Conservation (phyloP, 2,329 filamentous ascomycete species). For the Emmonsiellopsis sp. region DNA sequence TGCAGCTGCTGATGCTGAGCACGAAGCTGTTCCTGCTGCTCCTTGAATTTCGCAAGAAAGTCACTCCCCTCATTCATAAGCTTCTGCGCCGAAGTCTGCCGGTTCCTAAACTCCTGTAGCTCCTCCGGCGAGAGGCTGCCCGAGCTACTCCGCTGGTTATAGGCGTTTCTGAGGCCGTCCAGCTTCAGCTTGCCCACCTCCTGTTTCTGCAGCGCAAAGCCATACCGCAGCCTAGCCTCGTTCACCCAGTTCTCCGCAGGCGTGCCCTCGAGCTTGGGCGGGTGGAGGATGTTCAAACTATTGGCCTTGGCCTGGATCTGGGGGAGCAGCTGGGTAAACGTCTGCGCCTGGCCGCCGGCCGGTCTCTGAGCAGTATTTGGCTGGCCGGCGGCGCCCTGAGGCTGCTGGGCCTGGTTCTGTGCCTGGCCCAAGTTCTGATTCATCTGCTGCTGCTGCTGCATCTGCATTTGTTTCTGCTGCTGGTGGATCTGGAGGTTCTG, state of each 20-base stretch:
- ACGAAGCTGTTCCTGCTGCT: slow-evolving; percentile 38
- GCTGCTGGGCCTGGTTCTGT: slow-evolving; percentile 23
- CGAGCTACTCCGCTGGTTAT: slow-evolving; percentile 26
- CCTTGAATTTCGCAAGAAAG: slow-evolving; percentile 39
- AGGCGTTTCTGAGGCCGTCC: slow-evolving; percentile 31
- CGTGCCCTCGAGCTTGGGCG: slow-evolving; percentile 35
- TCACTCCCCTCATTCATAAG: slow-evolving; percentile 35
- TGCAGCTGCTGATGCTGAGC: slow-evolving; percentile 26
- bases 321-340: slow-evolving; percentile 32
- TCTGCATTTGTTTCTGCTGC: slow-evolving; percentile 22
- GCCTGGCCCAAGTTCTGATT: slow-evolving; percentile 3
- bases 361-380: slow-evolving; percentile 6
- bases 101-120: slow-evolving; percentile 32
- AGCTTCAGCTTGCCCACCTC: slow-evolving; percentile 37
- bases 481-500: slow-evolving; percentile 21
- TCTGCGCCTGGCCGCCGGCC: slow-evolving; percentile 27
- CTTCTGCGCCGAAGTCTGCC: slow-evolving; percentile 32
- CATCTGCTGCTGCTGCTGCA: slow-evolving; percentile 12
- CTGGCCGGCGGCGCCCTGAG: slow-evolving; percentile 8
- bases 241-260: slow-evolving; percentile 36
- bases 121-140: slow-evolving; percentile 35
- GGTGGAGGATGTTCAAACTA: slow-evolving; percentile 34
- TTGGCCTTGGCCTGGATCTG: slow-evolving; percentile 39
- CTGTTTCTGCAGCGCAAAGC: slow-evolving; percentile 39
- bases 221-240: slow-evolving; percentile 39